Percentiles rank a stretch among this genome's conserved stretches.
Evolutionary conservation across 2,329 filamentous ascomycete genomes (phyloP).

Genomic region (Xylariaceae sp.): DNA sequence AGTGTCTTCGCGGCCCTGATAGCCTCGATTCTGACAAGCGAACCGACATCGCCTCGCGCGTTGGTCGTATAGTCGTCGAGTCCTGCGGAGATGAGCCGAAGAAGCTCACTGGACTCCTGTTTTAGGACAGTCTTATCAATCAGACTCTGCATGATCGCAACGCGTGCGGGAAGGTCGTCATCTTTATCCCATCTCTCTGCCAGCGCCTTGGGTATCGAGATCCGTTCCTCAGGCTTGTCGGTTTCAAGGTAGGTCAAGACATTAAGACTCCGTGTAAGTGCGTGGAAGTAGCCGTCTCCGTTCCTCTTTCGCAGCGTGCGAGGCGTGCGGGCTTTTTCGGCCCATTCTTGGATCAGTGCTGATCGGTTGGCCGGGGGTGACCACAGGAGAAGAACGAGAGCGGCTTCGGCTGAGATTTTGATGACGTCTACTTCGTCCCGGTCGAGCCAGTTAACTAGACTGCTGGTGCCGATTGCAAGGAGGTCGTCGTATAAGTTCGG

Average conservation of each 20-base stretch:
- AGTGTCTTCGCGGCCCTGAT: conserved; percentile 68
- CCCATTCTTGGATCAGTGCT: conserved; percentile 44
- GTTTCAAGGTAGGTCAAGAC: conserved; percentile 30
- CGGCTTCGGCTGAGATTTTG: conserved; percentile 46
- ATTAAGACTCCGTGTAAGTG: conserved; percentile 47
- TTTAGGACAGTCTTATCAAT: conserved; percentile 42
- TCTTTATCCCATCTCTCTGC: conserved; percentile 49
- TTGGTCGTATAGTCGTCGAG: conserved; percentile 90
- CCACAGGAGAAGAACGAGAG: conserved; percentile 46
- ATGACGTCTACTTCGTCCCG: conserved; percentile 48
- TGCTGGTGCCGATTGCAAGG: conserved; percentile 27
- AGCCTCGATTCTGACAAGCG: conserved; percentile 75
- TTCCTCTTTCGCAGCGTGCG: conserved; percentile 35
- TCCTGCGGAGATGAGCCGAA: conserved; percentile 48
- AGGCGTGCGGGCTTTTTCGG: conserved; percentile 36
- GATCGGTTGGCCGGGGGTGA: conserved; percentile 35
- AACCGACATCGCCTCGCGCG: conserved; percentile 83
- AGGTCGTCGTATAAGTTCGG: conserved; percentile 21
- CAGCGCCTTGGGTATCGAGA: conserved; percentile 40
- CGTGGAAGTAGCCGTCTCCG: conserved; percentile 49
- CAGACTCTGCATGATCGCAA: conserved; percentile 52
- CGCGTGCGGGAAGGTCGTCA: conserved; percentile 46
- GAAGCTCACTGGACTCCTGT: conserved; percentile 38
- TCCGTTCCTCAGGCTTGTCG: conserved; percentile 19
- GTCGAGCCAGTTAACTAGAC: conserved; percentile 44